Evolutionary conservation across 345 rosid species (phyloP), one percentile per base, ranked within the genome.

Genomic region (Syzygium jambos): DNA sequence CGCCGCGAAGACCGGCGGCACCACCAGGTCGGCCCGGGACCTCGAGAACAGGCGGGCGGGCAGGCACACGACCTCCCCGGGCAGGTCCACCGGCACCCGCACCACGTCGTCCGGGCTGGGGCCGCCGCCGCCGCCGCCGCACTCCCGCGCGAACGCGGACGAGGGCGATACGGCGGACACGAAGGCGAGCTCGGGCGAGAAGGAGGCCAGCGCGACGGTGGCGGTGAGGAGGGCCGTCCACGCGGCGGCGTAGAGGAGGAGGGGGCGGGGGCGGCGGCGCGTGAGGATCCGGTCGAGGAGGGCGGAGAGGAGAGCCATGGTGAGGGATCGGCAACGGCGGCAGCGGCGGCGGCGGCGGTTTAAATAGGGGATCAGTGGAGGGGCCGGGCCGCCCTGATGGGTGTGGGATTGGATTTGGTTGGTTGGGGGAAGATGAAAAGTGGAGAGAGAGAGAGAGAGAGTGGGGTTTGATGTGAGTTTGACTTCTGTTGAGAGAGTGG

Each of bases 1-100:
- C 4, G 98, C 98, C 22, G 99, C 98, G 85, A 96, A 95, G 49
- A 95, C 92, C 63, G 98, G 96, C n/a, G 99, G 96, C 5, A 95
- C 94, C 52, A 94, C 88, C 83, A 95, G 89, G 89, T 97, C 99
- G 68, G 93, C 77, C 89, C 91, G 91, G 29, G 96, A 95, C 90
- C 92, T 90, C 57, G 87, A 86, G 90, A 97, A 94, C 52, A 95
- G 22, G 88, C 88, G 92, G 73, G 93, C 91, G 83, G 96, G 98
- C 78, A 96, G 86, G 93, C 99, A 95, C 5, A 93, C 57, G 53
- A 93, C 68, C 91, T 95, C 97, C 85, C 93, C 87, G 3, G 95
- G 95, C 53, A 93, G 2, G 91, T 96, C 99, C 27, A 95, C 43
- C 49, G 98, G 98, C 55, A 95, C 91, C 87, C 96, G 85, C 83